Conservation (phyloP, 2,329 filamentous ascomycete genomes). For the Arthrobotrys megalospora region DNA sequence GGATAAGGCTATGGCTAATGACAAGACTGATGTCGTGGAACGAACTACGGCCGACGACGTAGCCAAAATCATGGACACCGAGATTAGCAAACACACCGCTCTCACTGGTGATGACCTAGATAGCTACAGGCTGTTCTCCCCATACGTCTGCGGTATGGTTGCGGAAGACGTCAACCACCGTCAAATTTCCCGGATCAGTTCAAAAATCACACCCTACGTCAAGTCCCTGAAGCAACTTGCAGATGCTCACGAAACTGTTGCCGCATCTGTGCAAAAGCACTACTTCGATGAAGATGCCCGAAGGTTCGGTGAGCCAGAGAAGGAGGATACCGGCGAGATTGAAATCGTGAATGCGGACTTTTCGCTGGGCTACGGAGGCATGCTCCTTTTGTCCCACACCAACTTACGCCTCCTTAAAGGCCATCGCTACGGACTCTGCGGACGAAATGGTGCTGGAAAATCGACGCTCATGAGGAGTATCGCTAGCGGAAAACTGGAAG, state of each 20-base stretch:
- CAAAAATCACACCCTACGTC: slow-evolving; percentile 81
- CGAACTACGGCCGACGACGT: slow-evolving; percentile 27
- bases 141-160: slow-evolving; percentile 86
- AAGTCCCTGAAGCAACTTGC: slow-evolving; percentile 77
- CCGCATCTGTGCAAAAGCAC: slow-evolving; percentile 80
- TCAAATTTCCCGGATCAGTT: slow-evolving; percentile 79
- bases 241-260: slow-evolving; percentile 74
- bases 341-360: slow-evolving; percentile 99
- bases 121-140: slow-evolving; percentile 65
- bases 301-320: slow-evolving; percentile 68
- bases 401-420: slow-evolving; percentile 95
- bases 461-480: slow-evolving; percentile 99
- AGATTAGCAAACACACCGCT: not conserved
- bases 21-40: slow-evolving; percentile 39
- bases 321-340: slow-evolving; percentile 87
- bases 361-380: slow-evolving; percentile 96
- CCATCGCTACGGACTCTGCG: slow-evolving; percentile 96
- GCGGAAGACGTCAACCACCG: slow-evolving; percentile 89
- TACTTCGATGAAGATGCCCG: slow-evolving; percentile 84
- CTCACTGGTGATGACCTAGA: slow-evolving; percentile 69
- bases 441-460: slow-evolving; percentile 96
- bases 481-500: slow-evolving; percentile 93
- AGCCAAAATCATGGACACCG: not conserved
- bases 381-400: slow-evolving; percentile 95
- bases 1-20: slow-evolving; percentile 87